These are phyloP conservation scores for Limnomonas spitsbergensis DNA, from an alignment of 139 green algal species.

Conservation along the genomic window DNA sequence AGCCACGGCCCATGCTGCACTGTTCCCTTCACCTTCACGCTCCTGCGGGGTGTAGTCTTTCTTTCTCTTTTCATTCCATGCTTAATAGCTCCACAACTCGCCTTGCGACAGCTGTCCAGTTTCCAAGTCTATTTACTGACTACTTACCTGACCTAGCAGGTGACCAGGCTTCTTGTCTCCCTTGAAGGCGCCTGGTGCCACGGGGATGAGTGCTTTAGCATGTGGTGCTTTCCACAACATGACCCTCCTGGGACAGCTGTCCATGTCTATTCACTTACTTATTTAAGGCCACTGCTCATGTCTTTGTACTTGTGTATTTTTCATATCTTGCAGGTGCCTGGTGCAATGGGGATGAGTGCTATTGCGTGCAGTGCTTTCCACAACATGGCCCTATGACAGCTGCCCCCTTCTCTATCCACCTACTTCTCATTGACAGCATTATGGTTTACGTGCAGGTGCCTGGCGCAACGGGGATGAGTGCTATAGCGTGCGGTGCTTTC, in stretches of 20 bases:
- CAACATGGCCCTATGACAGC: conserved; percentile 82
- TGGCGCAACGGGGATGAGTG: conserved; percentile 48
- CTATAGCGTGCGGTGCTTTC: conserved; percentile 79
- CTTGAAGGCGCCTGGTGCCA: conserved; percentile 47
- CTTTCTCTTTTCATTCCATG: not conserved
- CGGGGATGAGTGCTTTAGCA: conserved; percentile 61
- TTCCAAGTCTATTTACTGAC: not conserved
- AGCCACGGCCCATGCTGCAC: no score
- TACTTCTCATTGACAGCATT: no score
- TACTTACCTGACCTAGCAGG: no score
- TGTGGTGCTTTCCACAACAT: conserved; percentile 89
- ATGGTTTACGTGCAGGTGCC: no score
- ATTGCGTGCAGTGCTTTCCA: conserved; percentile 85
- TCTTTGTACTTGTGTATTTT: no score
- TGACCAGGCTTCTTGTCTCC: no score
- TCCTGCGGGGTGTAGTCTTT: no score
- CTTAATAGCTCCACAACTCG: not conserved
- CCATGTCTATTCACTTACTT: no score
- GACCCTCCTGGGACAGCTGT: conserved; percentile 53
- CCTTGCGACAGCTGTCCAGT: not conserved
- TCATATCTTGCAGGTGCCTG: conserved; percentile 55
- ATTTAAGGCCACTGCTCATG: no score
- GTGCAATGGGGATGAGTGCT: conserved; percentile 49
- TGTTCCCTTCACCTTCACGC: no score
- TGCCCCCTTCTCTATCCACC: no score